Base-by-base conservation (phyloP, 2,329 filamentous ascomycete species). In the Pseudogymnoascus pannorum region DNA sequence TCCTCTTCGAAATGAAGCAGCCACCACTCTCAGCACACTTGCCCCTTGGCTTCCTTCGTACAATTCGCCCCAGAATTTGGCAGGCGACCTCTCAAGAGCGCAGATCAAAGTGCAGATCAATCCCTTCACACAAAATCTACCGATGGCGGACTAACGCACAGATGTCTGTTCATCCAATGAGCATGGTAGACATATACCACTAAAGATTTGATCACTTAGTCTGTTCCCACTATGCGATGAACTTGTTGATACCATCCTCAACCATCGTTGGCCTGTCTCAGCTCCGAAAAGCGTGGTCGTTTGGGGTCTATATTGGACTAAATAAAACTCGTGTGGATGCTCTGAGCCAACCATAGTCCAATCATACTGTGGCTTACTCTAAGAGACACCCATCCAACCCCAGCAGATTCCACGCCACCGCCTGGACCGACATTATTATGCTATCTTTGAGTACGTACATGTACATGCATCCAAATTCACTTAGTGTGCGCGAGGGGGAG, bases 391-490 rank as follows among this genome's bases (percentile, higher is more conserved):
- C 48, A 18, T 54, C 24, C 48, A 54, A n/a, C 48, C 48, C n/a
- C 48, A 31, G 24, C 48, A 26, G 48, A 54, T 31, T 12, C n/a
- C 26, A 11, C 3, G n/a, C 12, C 24, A 31, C 48, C 48, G 48
- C 26, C 48, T 18, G 8, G 48, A 18, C n/a, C n/a, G 5, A 31
- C 24, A 29, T n/a, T 29, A 18, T 12, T 6, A 26, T 18, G 31
- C 24, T 54, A 31, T 54, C 48, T 54, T 54, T 18, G 48, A 26
- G 48, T 54, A 54, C 48, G n/a, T 54, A 29, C 48, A 54, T 54
- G 4, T 54, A 54, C 48, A 54, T 54, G 48, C 48, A 54, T 54
- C 31, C 29, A 31, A 54, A 54, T 54, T 24, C 48, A 26, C 48
- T 31, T 54, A 26, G n/a, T 6, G 48, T 54, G 48, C 16, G 42